Conservation (phyloP, 2,329 filamentous ascomycete genomes). For the Chlorencoelia australis region DNA sequence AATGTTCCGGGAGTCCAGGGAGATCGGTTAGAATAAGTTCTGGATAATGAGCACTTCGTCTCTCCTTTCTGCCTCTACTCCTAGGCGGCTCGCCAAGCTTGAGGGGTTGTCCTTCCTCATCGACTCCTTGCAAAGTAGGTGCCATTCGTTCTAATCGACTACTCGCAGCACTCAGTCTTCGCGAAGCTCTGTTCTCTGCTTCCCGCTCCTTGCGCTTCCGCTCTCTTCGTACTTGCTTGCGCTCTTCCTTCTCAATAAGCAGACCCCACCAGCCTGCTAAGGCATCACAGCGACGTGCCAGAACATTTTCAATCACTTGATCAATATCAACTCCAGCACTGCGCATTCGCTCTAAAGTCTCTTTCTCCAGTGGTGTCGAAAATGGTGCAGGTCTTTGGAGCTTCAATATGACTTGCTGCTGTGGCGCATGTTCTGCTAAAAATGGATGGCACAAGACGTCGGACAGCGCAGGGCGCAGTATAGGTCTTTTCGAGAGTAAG, state of each 20-base stretch:
- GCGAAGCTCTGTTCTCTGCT: constrained; percentile 65
- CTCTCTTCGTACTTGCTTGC: constrained; percentile 72
- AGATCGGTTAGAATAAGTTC: constrained; percentile 64
- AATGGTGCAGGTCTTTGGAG: constrained; percentile 74
- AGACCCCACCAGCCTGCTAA: constrained; percentile 95
- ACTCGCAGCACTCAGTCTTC: constrained; percentile 80
- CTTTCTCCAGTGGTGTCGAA: constrained; percentile 76
- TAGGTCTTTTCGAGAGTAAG: constrained; percentile 82
- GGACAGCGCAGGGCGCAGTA: constrained; percentile 69
- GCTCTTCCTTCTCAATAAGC: constrained; percentile 85
- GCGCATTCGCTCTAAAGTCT: constrained; percentile 84
- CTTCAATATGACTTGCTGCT: constrained; percentile 83
- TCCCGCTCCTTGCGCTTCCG: constrained; percentile 79
- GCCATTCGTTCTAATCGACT: constrained; percentile 75
- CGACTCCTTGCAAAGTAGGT: constrained; percentile 65
- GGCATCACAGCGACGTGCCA: constrained; percentile 80
- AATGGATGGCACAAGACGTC: constrained; percentile 87
- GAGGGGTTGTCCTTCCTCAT: constrained; percentile 55
- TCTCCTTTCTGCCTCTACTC: constrained; percentile 66
- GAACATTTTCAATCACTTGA: constrained; percentile 84
- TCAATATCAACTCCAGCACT: constrained; percentile 92
- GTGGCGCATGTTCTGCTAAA: constrained; percentile 73
- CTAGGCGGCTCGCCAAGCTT: constrained; percentile 45
- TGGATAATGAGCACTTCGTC: constrained; percentile 56
- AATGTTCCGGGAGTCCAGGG: constrained; percentile 61